phyloP scores from a whole-genome alignment of 495 filamentous ascomycete species.

The Aspergillus bridgeri region DNA sequence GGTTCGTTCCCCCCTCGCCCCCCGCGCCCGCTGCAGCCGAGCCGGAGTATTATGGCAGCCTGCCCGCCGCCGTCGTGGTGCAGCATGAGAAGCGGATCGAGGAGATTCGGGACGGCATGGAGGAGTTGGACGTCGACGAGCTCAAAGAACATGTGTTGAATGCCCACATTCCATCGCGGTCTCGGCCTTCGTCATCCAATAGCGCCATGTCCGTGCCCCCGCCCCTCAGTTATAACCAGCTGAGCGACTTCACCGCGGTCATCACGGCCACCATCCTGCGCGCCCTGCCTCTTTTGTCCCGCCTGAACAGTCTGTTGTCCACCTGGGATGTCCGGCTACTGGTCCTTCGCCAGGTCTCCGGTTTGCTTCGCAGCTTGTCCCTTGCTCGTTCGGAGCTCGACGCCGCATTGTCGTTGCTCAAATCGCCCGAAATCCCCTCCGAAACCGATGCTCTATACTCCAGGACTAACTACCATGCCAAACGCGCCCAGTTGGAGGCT shows the following conservation, averaged over 20 bases:
- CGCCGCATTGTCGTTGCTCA: constrained; percentile 59
- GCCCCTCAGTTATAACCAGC: constrained; percentile 50
- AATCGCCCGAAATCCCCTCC: constrained; percentile 21
- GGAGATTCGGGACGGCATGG: constrained; percentile 72
- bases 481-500: constrained; percentile 59
- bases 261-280: constrained; percentile 86
- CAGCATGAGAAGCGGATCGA: constrained; percentile 72
- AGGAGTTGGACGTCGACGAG: constrained; percentile 79
- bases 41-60: constrained; percentile 62
- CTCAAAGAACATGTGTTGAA: constrained; percentile 85
- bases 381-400: constrained; percentile 59
- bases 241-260: constrained; percentile 86
- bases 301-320: constrained; percentile 62
- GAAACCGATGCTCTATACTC: constrained; percentile 27
- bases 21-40: constrained; percentile 15
- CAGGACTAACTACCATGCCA: constrained; percentile 56
- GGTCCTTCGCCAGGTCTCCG: constrained; percentile 68
- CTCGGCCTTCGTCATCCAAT: constrained; percentile 53
- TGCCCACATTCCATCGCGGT: constrained; percentile 62
- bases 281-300: constrained; percentile 76
- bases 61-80: constrained; percentile 57
- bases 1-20: constrained; percentile 52
- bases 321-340: constrained; percentile 74
- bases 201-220: constrained; percentile 51
- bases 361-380: constrained; percentile 62